phyloP scores from a whole-genome alignment of 371 early-diverging fungal genomes.

The Mortierella sp. region DNA sequence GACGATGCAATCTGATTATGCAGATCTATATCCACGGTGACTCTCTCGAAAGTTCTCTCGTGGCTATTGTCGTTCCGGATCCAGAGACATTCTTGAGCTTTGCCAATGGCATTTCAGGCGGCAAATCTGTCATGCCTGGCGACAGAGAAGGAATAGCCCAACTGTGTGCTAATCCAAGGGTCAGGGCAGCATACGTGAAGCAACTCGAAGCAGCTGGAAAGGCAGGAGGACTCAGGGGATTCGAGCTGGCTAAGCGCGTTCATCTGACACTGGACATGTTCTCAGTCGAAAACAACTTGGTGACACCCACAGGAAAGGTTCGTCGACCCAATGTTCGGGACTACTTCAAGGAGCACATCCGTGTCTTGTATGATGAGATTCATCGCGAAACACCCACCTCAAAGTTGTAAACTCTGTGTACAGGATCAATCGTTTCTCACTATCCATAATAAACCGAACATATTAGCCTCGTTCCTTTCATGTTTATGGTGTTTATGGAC shows the following conservation, averaged over 20 bases:
- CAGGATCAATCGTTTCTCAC: not conserved
- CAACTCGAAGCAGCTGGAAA: constrained; percentile 27
- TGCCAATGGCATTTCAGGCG: constrained; percentile 41
- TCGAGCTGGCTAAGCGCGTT: constrained; percentile 64
- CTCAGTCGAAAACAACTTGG: constrained; percentile 60
- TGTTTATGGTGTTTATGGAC: not conserved
- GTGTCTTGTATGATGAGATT: constrained; percentile 57
- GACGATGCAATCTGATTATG: constrained; percentile 47
- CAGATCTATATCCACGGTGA: constrained; percentile 89
- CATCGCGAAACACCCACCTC: not conserved
- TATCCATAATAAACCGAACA: too few relatives aligned
- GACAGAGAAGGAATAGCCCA: constrained; percentile 1
- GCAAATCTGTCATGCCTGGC: constrained; percentile 1
- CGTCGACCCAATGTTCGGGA: constrained; percentile 73
- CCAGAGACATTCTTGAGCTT: constrained; percentile 61
- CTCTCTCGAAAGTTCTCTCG: constrained; percentile 80
- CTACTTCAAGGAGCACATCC: constrained; percentile 65
- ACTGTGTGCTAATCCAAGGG: constrained; percentile 65
- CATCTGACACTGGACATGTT: constrained; percentile 61
- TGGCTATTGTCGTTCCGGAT: constrained; percentile 87
- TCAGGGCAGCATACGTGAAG: constrained; percentile 34
- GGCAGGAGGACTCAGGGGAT: constrained; percentile 42
- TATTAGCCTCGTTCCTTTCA: too few relatives aligned
- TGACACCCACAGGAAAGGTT: constrained; percentile 76
- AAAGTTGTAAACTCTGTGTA: too few relatives aligned